These are phyloP conservation scores for Plasmodium adleri DNA, from an alignment of 169 alveolate genomes.

Conservation along the genomic window DNA sequence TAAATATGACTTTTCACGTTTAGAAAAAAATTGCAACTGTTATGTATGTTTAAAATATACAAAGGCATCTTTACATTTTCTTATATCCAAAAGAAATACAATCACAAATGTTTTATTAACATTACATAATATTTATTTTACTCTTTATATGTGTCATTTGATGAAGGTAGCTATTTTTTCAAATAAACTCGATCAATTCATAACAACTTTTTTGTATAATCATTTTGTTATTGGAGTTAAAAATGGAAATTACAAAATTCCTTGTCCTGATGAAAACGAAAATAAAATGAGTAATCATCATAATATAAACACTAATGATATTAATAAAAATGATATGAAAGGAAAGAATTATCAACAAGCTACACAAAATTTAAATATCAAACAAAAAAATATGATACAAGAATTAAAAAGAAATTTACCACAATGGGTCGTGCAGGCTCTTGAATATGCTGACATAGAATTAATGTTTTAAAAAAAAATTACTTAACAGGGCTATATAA, in stretches of 20 bases:
- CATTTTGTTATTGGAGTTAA: slow-evolving; percentile 85
- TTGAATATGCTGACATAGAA: slow-evolving; percentile 67
- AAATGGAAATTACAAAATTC: slow-evolving; percentile 84
- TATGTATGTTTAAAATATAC: slow-evolving; percentile 94
- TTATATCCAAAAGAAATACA: slow-evolving; percentile 84
- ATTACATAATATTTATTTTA: slow-evolving; percentile 93
- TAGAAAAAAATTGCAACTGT: slow-evolving; percentile 94
- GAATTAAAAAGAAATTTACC: slow-evolving; percentile 85
- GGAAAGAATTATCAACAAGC: background rate
- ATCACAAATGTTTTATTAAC: slow-evolving; percentile 91
- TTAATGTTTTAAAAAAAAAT: slow-evolving; percentile 35
- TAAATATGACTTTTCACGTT: slow-evolving; percentile 86
- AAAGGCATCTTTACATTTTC: slow-evolving; percentile 90
- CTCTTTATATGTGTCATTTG: slow-evolving; percentile 88
- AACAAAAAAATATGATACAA: slow-evolving; percentile 16
- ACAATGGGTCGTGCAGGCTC: slow-evolving; percentile 90
- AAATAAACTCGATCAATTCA: slow-evolving; percentile 26
- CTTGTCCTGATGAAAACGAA: slow-evolving; percentile 47
- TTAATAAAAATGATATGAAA: slow-evolving; percentile 38
- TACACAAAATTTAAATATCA: too few species aligned
- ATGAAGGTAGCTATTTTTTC: slow-evolving; percentile 32
- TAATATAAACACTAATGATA: background rate
- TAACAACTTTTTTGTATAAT: slow-evolving; percentile 31
- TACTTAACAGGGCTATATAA: too few species aligned
- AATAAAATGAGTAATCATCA: background rate